Evolutionary conservation across 352 stramenopile species (phyloP).

Genomic region (Pythium scleroteichum): DNA sequence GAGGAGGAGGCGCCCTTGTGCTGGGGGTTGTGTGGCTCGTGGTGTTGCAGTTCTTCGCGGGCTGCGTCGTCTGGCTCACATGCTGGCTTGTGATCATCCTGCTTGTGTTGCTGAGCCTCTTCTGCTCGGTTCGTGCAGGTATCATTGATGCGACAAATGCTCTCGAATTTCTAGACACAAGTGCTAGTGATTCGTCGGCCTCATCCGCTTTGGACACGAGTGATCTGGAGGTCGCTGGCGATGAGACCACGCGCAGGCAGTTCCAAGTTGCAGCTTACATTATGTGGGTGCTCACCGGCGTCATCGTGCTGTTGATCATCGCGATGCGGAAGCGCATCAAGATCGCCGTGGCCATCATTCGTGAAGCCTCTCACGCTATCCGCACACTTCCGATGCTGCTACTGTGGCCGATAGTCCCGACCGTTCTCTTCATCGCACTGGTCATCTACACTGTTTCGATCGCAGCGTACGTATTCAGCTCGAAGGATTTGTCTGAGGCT

Average conservation of each 20-base stretch:
- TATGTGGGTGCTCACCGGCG: slow-evolving; percentile 46
- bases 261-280: slow-evolving; percentile 73
- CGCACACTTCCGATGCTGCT: slow-evolving; percentile 58
- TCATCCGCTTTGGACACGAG: slow-evolving; percentile 30
- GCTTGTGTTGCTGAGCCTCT: slow-evolving; percentile 72
- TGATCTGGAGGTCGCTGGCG: slow-evolving; percentile 26
- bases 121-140: slow-evolving; percentile 69
- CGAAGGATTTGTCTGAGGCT: slow-evolving; percentile 40
- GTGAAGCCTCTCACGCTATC: slow-evolving; percentile 67
- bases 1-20: slow-evolving; percentile 48
- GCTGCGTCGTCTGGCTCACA: slow-evolving; percentile 79
- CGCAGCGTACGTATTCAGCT: slow-evolving; percentile 63
- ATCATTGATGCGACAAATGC: slow-evolving; percentile 49
- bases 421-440: slow-evolving; percentile 49
- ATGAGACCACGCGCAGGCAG: slow-evolving; percentile 45
- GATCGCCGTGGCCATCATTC: slow-evolving; percentile 72
- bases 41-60: slow-evolving; percentile 76
- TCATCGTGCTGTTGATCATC: slow-evolving; percentile 61
- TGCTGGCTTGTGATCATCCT: slow-evolving; percentile 61
- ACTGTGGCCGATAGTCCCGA: slow-evolving; percentile 61
- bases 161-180: slow-evolving; percentile 51
- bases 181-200: slow-evolving; percentile 9
- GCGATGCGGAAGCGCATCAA: slow-evolving; percentile 69
- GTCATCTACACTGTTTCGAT: slow-evolving; percentile 60
- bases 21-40: slow-evolving; percentile 73